Conservation (phyloP, 495 filamentous ascomycete genomes). For the Patellaria atrata region DNA sequence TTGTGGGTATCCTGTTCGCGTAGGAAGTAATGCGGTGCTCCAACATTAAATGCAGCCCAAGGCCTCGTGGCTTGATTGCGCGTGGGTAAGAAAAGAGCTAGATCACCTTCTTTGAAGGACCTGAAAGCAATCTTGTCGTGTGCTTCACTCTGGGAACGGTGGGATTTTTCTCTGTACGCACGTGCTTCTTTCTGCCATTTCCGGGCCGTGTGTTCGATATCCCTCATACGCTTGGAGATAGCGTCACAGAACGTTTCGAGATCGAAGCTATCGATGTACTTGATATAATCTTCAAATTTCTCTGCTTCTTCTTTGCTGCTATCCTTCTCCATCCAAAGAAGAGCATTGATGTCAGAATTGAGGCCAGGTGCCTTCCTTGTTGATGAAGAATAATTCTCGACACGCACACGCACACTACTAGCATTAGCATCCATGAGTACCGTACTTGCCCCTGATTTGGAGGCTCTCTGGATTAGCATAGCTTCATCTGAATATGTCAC, state of each 20-base stretch:
- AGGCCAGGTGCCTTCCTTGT: slow-evolving; percentile 30
- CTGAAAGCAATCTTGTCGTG: slow-evolving; percentile 96
- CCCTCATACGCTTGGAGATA: slow-evolving; percentile 72
- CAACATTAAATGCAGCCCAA: slow-evolving; percentile 97
- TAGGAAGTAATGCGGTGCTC: slow-evolving; percentile 91
- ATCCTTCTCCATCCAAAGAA: slow-evolving; percentile 66
- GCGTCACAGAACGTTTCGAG: slow-evolving; percentile 68
- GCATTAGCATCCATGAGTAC: slow-evolving; percentile 37
- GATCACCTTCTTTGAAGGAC: slow-evolving; percentile 90
- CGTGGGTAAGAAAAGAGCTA: slow-evolving; percentile 90
- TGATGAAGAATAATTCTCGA: slow-evolving; percentile 11
- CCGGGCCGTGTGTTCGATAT: slow-evolving; percentile 74
- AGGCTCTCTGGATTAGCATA: slow-evolving; percentile 64
- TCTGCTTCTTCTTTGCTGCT: slow-evolving; percentile 49
- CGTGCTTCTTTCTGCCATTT: slow-evolving; percentile 83
- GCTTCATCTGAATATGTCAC: slow-evolving; percentile 56
- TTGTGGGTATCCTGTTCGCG: slow-evolving; percentile 84
- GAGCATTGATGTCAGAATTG: slow-evolving; percentile 45
- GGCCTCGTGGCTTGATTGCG: slow-evolving; percentile 84
- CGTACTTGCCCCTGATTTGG: slow-evolving; percentile 45
- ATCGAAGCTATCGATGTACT: slow-evolving; percentile 58
- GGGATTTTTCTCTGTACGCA: slow-evolving; percentile 75
- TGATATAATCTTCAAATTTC: slow-evolving; percentile 57
- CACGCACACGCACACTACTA: slow-evolving; percentile 17
- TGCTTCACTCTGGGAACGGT: slow-evolving; percentile 69